Conservation (phyloP, 192 early-diverging fungal species). For the Gonapodya sp. region DNA sequence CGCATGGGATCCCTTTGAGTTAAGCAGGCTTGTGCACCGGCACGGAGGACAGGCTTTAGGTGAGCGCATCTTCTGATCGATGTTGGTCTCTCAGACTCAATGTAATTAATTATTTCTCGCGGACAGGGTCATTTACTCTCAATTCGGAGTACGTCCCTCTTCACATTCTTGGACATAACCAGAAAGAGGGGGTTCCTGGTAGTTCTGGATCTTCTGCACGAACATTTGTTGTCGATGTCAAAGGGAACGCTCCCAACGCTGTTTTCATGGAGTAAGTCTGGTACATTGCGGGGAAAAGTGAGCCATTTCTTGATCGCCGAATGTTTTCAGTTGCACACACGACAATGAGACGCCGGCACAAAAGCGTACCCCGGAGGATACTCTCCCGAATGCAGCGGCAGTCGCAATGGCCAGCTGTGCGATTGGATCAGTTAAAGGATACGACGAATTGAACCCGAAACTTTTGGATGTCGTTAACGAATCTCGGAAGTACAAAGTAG, state of each 20-base stretch:
- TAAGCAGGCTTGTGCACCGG: conserved; percentile 80
- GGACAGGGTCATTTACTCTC: conserved; percentile 9
- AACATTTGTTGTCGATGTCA: conserved; percentile 56
- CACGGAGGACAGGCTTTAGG: conserved; percentile 88
- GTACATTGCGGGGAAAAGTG: background rate
- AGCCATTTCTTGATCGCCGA: background rate
- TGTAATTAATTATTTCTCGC: background rate
- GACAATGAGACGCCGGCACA: conserved; percentile 96
- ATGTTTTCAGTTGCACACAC: conserved; percentile 64
- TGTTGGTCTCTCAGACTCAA: background rate
- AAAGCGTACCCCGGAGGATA: conserved; percentile 79
- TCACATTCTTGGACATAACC: conserved; percentile 10
- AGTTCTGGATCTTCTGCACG: conserved; percentile 19
- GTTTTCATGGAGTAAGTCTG: conserved; percentile 82
- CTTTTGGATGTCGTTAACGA: conserved; percentile 85
- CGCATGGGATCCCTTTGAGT: conserved; percentile 85
- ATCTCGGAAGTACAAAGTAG: conserved; percentile 59
- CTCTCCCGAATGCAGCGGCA: conserved; percentile 82
- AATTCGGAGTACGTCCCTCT: background rate
- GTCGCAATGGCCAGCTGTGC: conserved; percentile 86
- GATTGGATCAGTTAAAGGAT: conserved; percentile 92
- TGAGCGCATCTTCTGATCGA: conserved; percentile 20
- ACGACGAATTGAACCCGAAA: conserved; percentile 86
- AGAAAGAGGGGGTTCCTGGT: conserved; percentile 54
- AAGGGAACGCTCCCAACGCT: conserved; percentile 77